A percentile compares a stretch with the other conserved stretches of the same genome.
These are phyloP conservation scores for Peribolospora kevripleyi DNA, from an alignment of 768 basidiomycete species.

Conservation along the genomic window DNA sequence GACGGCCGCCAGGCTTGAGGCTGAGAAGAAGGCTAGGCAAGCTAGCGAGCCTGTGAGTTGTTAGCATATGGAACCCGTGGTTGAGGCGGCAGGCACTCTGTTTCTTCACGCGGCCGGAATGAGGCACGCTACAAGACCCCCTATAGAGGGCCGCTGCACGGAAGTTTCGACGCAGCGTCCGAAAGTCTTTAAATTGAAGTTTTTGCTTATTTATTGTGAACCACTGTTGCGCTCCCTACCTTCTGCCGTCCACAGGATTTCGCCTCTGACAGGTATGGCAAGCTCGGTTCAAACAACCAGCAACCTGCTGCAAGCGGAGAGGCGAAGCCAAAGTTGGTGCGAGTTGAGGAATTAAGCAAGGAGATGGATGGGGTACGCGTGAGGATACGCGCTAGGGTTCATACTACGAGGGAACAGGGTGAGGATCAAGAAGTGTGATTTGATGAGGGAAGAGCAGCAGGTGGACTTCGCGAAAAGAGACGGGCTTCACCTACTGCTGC, in stretches of 20 bases:
- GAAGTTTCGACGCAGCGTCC: too few species aligned
- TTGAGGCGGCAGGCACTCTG: neutral
- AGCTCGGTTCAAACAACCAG: conserved; percentile 73
- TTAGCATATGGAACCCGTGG: conserved; percentile 7
- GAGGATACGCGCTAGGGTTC: too few species aligned
- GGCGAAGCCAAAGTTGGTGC: conserved; percentile 13
- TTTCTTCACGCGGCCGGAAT: neutral
- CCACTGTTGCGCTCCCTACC: too few species aligned
- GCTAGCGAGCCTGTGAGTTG: conserved; percentile 35
- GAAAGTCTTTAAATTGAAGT: too few species aligned
- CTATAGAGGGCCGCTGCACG: too few species aligned
- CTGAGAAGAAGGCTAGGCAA: conserved; percentile 40
- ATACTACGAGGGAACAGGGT: neutral
- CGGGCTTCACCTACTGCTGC: conserved; percentile 62
- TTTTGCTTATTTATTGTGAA: too few species aligned
- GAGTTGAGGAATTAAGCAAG: neutral
- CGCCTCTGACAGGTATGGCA: conserved; percentile 41
- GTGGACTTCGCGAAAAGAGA: conserved; percentile 40
- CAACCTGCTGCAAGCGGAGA: conserved; percentile 31
- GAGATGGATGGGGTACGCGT: neutral
- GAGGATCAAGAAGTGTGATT: conserved; percentile 17
- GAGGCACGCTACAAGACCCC: too few species aligned
- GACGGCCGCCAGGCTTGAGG: conserved; percentile 53
- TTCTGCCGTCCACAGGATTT: conserved; percentile 32
- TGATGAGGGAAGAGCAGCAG: conserved; percentile 26